These are phyloP conservation scores for rapeseed (Brassica napus) DNA, from an alignment of 345 rosid species.

Conservation along the genomic window DNA sequence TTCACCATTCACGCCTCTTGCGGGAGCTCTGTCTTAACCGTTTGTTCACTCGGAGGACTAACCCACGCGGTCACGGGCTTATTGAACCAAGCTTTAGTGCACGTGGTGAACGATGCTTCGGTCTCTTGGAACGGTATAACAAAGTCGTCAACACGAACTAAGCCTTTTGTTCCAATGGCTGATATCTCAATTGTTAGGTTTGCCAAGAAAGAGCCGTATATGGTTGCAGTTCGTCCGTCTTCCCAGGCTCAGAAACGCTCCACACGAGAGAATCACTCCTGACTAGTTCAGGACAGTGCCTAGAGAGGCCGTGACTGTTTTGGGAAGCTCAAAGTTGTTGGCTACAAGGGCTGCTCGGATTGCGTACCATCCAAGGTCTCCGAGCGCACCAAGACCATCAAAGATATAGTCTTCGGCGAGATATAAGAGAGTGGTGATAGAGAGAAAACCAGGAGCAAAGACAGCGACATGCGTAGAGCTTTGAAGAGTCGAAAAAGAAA, in stretches of 20 bases:
- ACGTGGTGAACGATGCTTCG: conserved; percentile 50
- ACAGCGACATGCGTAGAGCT: not conserved
- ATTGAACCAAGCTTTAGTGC: conserved; percentile 52
- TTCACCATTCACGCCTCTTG: conserved; percentile 84
- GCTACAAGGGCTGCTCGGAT: conserved; percentile 62
- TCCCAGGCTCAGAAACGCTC: no score
- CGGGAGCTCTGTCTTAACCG: conserved; percentile 56
- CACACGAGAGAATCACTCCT: no score
- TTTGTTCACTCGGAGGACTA: conserved; percentile 54
- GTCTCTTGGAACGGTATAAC: conserved; percentile 70
- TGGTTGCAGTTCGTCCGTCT: conserved; percentile 40
- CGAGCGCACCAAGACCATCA: conserved; percentile 63
- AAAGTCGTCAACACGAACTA: conserved; percentile 66
- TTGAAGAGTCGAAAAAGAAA: not conserved
- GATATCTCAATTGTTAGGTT: conserved; percentile 74
- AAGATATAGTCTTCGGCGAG: not conserved
- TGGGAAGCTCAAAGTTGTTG: conserved; percentile 63
- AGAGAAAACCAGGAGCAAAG: not conserved
- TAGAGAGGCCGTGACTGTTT: conserved; percentile 52
- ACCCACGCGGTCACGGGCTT: conserved; percentile 41
- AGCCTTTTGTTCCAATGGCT: conserved; percentile 71
- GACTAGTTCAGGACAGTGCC: conserved; percentile 54
- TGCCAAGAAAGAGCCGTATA: conserved; percentile 65
- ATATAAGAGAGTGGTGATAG: not conserved
- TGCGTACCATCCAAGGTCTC: conserved; percentile 83